Evolutionary conservation across 306 rosid species (phyloP), one percentile per base, ranked within the genome.

Genomic region (Spatholobus suberectus): DNA sequence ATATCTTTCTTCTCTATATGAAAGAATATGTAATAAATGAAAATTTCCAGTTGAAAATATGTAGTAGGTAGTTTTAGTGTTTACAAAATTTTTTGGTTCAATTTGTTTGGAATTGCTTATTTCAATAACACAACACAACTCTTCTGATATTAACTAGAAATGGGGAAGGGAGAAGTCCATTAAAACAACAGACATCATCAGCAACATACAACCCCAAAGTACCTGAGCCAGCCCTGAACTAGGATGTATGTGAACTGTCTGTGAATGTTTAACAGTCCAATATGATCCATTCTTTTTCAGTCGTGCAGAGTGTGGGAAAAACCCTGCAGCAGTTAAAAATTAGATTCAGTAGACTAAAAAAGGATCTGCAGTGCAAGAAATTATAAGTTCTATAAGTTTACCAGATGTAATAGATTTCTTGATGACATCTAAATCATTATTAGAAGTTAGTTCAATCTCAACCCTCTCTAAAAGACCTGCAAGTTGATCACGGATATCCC

Each of bases 401-500:
- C 98, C 98, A 49, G 99, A 96, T 54, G 96, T 90, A 84, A 96
- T 94, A 57, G 96, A 85, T 84, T 96, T 96, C 88, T 87, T 96
- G 84, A 96, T 89, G 57, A 88, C 90, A 67, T 96, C 97, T 20
- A 86, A 87, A 73, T 96, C 98, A 78, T 49, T 78, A 1, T 65
- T 12, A 86, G 99, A 87, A 61, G 91, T 86, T 14, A 88, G 54
- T 85, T 96, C 97, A 18, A 96, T 96, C 88, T 92, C 98, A 49
- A 96, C 98, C 92, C 99, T 89, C 86, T 96, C 98, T 75, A 96
- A 51, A 17, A 96, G 92, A 66, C 98, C 98, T 81, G 92, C 94
- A 14, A 96, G 99, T 88, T 96, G 98, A 89, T 94, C 99, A 62
- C 98, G 92, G 21, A 94, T 71, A 88, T 96, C 99, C 87, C 97